Percentiles rank a stretch among this genome's conserved stretches.
These are phyloP conservation scores for Westerdykella sp. DNA, from an alignment of 2,329 filamentous ascomycete genomes.

Conservation along the genomic window DNA sequence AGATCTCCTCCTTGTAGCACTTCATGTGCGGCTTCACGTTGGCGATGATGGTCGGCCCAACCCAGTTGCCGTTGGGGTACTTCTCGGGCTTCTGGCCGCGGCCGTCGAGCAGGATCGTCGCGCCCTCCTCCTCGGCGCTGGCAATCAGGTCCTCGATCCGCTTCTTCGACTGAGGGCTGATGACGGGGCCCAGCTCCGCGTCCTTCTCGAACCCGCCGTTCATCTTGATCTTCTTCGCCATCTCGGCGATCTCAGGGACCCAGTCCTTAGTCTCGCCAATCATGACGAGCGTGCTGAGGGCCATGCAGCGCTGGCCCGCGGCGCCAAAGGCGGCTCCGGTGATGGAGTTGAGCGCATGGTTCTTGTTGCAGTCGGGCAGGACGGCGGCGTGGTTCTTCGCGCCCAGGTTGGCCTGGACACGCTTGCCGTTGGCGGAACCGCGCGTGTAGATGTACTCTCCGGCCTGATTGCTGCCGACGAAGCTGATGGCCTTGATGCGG, in stretches of 20 bases:
- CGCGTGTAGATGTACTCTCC: constrained; percentile 80
- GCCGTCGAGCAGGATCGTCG: constrained; percentile 75
- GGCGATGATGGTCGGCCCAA: constrained; percentile 76
- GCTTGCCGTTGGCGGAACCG: constrained; percentile 78
- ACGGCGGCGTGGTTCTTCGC: constrained; percentile 86
- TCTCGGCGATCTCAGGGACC: constrained; percentile 70
- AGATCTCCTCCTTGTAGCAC: constrained; percentile 82
- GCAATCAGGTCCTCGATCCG: constrained; percentile 71
- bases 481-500: constrained; percentile 77
- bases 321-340: constrained; percentile 79
- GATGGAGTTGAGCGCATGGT: constrained; percentile 79
- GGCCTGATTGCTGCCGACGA: constrained; percentile 81
- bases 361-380: constrained; percentile 82
- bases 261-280: constrained; percentile 80
- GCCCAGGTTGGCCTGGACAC: constrained; percentile 79
- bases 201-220: constrained; percentile 77
- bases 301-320: constrained; percentile 82
- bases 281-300: constrained; percentile 73
- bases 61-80: constrained; percentile 78
- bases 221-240: constrained; percentile 65
- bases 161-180: constrained; percentile 70
- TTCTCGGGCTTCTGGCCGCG: constrained; percentile 66
- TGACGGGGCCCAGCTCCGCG: constrained; percentile 75
- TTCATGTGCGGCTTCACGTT: constrained; percentile 75
- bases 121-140: constrained; percentile 72